Conservation (phyloP, 2,329 filamentous ascomycete species). For the Podosphaera xanthii region DNA sequence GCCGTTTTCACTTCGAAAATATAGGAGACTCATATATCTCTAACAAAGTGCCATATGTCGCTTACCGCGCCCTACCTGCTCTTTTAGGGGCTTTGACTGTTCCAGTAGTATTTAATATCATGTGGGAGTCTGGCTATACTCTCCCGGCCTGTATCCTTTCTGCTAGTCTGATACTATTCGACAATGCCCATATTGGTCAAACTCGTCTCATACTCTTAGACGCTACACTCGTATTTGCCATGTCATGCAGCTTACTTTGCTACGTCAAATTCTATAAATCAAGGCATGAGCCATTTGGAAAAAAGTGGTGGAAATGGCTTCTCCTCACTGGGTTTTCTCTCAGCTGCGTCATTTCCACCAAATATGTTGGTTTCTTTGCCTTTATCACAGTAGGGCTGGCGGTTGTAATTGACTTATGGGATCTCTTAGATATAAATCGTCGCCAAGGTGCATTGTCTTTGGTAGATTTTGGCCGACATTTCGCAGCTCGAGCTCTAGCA, state of each 20-base stretch:
- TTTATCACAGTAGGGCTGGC: constrained; percentile 93
- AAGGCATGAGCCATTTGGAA: constrained; percentile 65
- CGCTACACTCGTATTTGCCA: constrained; percentile 80
- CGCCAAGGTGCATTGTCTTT: constrained; percentile 60
- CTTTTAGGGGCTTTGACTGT: constrained; percentile 82
- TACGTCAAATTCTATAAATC: constrained; percentile 98
- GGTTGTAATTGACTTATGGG: constrained; percentile 87
- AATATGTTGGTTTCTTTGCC: constrained; percentile 91
- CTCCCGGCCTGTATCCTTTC: constrained; percentile 78
- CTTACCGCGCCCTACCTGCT: constrained; percentile 81
- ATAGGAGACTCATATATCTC: constrained; percentile 95
- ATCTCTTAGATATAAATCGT: constrained; percentile 72
- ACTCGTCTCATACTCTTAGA: constrained; percentile 87
- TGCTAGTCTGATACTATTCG: constrained; percentile 68
- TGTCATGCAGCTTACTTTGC: constrained; percentile 80
- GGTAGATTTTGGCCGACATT: constrained; percentile 67
- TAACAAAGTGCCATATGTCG: constrained; percentile 93
- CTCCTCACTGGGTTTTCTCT: constrained; percentile 82
- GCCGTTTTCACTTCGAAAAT: constrained; percentile 94
- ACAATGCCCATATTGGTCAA: constrained; percentile 95
- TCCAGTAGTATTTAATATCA: constrained; percentile 83
- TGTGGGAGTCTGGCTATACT: constrained; percentile 99
- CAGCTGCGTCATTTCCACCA: constrained; percentile 94
- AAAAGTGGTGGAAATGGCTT: constrained; percentile 99
- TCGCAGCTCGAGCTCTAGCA: constrained; percentile 63